A percentile compares a stretch with the other conserved stretches of the same genome.
Evolutionary conservation across 495 filamentous ascomycete genomes (phyloP).

Genomic region (Lepraria neglecta): DNA sequence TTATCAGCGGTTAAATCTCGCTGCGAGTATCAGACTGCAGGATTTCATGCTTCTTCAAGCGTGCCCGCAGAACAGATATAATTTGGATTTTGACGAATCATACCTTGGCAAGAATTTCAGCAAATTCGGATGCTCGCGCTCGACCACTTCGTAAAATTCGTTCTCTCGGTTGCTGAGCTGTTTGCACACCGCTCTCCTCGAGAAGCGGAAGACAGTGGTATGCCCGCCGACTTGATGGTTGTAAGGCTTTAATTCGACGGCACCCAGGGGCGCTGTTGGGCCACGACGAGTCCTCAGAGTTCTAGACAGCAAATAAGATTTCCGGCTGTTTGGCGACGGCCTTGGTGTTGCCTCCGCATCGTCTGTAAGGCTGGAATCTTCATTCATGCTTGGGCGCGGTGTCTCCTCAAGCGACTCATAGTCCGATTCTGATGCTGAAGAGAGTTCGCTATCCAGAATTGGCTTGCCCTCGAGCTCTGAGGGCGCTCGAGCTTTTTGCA

Average conservation of each 20-base stretch:
- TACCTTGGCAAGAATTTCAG: slow-evolving; percentile 89
- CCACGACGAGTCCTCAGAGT: slow-evolving; percentile 32
- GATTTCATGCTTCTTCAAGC: not conserved
- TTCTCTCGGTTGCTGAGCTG: slow-evolving; percentile 96
- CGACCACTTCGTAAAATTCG: slow-evolving; percentile 95
- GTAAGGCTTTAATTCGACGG: slow-evolving; percentile 94
- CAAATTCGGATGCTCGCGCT: slow-evolving; percentile 80
- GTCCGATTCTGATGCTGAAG: slow-evolving; percentile 56
- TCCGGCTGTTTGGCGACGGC: slow-evolving; percentile 46
- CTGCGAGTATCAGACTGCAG: not conserved
- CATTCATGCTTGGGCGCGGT: slow-evolving; percentile 41
- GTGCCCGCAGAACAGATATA: not conserved
- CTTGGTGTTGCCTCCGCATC: slow-evolving; percentile 58
- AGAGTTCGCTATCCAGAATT: slow-evolving; percentile 36
- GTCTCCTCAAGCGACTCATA: slow-evolving; percentile 51
- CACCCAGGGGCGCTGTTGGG: slow-evolving; percentile 62
- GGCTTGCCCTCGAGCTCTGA: slow-evolving; percentile 33
- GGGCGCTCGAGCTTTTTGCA: slow-evolving; percentile 38
- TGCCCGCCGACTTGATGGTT: slow-evolving; percentile 96
- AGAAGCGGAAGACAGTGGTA: slow-evolving; percentile 93
- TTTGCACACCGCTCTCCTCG: slow-evolving; percentile 90
- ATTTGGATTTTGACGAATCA: slow-evolving; percentile 30
- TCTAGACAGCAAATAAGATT: slow-evolving; percentile 34
- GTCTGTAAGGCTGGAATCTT: slow-evolving; percentile 49
- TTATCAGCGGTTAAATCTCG: not conserved